Evolutionary conservation across 1,284 basidiomycete genomes (phyloP).

Genomic region (Sporisorium reilianum): DNA sequence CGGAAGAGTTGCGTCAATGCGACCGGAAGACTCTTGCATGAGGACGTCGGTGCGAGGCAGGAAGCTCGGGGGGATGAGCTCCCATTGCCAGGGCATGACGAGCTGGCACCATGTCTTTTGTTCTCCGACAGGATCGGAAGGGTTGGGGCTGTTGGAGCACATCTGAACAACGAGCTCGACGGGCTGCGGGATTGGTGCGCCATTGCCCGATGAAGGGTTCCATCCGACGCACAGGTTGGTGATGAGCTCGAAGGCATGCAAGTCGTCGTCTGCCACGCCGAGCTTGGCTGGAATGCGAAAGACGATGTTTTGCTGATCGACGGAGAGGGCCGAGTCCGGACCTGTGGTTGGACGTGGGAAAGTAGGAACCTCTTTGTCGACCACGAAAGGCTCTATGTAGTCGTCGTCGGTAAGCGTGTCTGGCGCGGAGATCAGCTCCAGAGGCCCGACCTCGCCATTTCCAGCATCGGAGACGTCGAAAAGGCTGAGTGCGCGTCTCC

Average conservation of each 20-base stretch:
- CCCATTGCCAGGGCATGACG: slow-evolving; percentile 52
- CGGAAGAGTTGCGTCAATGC: slow-evolving; percentile 11
- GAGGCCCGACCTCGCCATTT: slow-evolving; percentile 31
- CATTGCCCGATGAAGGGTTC: slow-evolving; percentile 43
- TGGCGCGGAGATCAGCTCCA: slow-evolving; percentile 16
- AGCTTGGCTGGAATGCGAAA: slow-evolving; percentile 32
- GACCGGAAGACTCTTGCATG: slow-evolving; percentile 8
- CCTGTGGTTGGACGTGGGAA: slow-evolving; percentile 11
- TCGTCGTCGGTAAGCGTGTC: slow-evolving; percentile 24
- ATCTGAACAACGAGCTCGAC: slow-evolving; percentile 48
- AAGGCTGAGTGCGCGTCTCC: slow-evolving; percentile 49
- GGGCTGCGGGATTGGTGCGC: slow-evolving; percentile 31
- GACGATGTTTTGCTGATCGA: slow-evolving; percentile 8
- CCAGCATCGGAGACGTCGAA: slow-evolving; percentile 39
- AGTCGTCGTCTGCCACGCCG: slow-evolving; percentile 18
- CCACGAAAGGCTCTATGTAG: slow-evolving; percentile 22
- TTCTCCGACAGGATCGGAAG: slow-evolving; percentile 26
- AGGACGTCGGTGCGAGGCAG: slow-evolving; percentile 40
- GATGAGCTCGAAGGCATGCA: slow-evolving; percentile 55
- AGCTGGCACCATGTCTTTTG: slow-evolving; percentile 27
- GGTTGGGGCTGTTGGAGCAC: slow-evolving; percentile 38
- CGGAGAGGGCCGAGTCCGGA: slow-evolving; percentile 12
- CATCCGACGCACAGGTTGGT: slow-evolving; percentile 59
- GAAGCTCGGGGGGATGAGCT: slow-evolving; percentile 46
- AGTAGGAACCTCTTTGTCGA: slow-evolving; percentile 19